Evolutionary conservation across 306 rosid genomes (phyloP).

Genomic region (Cucumis cinereus): DNA sequence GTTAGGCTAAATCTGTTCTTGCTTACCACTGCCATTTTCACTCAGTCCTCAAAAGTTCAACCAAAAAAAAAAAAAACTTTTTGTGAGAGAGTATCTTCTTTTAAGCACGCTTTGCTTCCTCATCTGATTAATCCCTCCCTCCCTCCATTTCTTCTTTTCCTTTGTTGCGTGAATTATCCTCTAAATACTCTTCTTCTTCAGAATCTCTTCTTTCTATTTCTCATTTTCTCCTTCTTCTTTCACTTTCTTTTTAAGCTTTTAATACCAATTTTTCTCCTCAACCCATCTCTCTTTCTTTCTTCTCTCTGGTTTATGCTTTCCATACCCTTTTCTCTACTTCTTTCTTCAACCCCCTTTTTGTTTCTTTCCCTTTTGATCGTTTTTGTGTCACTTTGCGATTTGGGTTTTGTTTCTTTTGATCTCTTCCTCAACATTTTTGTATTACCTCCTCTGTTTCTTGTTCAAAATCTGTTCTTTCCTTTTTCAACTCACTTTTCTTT

Average conservation of each 20-base stretch:
- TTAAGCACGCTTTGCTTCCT: slow-evolving; percentile 47
- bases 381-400: neutral
- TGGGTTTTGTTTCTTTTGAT: neutral
- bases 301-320: neutral
- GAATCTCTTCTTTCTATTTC: slow-evolving; percentile 32
- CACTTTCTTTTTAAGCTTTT: neutral
- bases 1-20: neutral
- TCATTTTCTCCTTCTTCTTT: slow-evolving; percentile 7
- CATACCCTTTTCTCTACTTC: too few species aligned
- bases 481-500: slow-evolving; percentile 11
- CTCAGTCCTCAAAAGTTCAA: too few species aligned
- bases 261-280: neutral
- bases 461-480: neutral
- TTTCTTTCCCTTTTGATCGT: neutral
- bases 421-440: neutral
- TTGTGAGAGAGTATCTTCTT: slow-evolving; percentile 22
- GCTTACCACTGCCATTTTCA: neutral
- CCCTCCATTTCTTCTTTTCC: slow-evolving; percentile 10
- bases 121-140: slow-evolving; percentile 17
- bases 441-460: neutral
- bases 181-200: slow-evolving; percentile 36
- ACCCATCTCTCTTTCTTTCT: slow-evolving; percentile 9
- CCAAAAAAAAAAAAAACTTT: neutral
- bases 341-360: neutral
- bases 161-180: slow-evolving; percentile 48